Evolutionary conservation across 345 rosid genomes (phyloP).

Genomic region (Arabidopsis arenosa): DNA sequence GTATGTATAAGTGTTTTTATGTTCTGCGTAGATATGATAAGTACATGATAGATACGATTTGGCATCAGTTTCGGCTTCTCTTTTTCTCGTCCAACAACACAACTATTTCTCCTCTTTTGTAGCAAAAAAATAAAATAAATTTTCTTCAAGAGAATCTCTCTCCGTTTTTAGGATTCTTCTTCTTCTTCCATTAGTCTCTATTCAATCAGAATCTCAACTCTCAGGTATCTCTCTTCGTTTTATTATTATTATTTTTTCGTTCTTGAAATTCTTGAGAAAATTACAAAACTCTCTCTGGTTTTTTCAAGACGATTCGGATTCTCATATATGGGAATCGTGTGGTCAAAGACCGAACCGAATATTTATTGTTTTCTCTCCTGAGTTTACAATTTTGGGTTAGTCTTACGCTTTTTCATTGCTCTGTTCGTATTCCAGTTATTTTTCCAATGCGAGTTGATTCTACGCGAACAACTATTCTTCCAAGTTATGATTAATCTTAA

Average conservation of each 20-base stretch:
- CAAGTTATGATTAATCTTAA: not conserved
- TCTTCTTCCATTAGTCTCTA: conserved; percentile 13
- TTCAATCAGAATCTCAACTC: conserved; percentile 35
- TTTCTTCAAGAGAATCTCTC: conserved; percentile 34
- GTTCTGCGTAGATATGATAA: not conserved
- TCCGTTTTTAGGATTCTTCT: conserved; percentile 29
- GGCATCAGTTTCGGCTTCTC: conserved; percentile 29
- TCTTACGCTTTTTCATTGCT: not conserved
- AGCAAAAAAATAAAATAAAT: conserved; percentile 5
- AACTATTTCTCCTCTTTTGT: conserved; percentile 32
- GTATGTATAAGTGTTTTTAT: too few relatives aligned
- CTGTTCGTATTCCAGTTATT: not conserved
- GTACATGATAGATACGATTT: conserved; percentile 26
- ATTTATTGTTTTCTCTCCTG: not conserved
- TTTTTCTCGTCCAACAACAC: conserved; percentile 41
- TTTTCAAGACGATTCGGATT: conserved; percentile 34
- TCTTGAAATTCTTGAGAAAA: conserved; percentile 32
- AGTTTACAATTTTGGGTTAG: not conserved
- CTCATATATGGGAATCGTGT: not conserved
- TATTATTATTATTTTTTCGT: not conserved
- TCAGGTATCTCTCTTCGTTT: conserved; percentile 30
- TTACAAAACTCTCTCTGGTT: not conserved
- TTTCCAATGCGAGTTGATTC: not conserved
- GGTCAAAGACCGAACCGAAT: not conserved
- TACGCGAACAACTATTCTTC: not conserved